These are phyloP conservation scores for Fusarium redolens DNA, from an alignment of 2,329 filamentous ascomycete species.

Conservation along the genomic window DNA sequence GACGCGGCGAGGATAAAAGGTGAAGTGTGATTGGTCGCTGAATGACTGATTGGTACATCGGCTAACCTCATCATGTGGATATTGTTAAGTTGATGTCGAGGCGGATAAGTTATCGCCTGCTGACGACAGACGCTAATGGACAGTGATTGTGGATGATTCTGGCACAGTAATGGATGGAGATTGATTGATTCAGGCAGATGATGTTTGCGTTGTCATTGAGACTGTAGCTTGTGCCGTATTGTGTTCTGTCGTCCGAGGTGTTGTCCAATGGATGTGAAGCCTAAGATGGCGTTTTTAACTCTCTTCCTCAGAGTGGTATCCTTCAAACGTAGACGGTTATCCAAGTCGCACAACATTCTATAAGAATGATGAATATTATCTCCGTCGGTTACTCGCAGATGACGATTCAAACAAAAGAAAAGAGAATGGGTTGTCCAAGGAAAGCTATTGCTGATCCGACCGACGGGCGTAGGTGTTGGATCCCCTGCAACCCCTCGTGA, in stretches of 20 bases:
- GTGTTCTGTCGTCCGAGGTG: neutral
- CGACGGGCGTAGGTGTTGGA: slow-evolving; percentile 18
- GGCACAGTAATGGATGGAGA: slow-evolving; percentile 19
- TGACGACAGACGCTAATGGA: slow-evolving; percentile 32
- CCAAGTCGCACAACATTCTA: slow-evolving; percentile 1
- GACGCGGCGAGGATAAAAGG: neutral
- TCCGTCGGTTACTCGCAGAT: slow-evolving; percentile 8
- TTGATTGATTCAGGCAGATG: slow-evolving; percentile 4
- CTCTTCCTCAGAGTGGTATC: neutral
- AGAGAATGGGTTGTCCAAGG: neutral
- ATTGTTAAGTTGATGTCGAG: slow-evolving; percentile 3
- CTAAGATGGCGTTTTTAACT: neutral
- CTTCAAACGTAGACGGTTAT: neutral
- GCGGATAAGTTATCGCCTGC: slow-evolving; percentile 22
- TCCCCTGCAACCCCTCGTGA: slow-evolving; percentile 32
- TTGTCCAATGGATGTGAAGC: neutral
- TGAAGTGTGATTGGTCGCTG: slow-evolving; percentile 23
- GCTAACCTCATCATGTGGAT: slow-evolving; percentile 28
- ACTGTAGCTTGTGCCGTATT: neutral
- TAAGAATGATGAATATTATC: neutral
- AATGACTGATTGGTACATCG: slow-evolving; percentile 16
- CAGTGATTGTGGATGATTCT: slow-evolving; percentile 9
- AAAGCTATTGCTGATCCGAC: slow-evolving; percentile 31
- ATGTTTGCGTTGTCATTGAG: slow-evolving; percentile 13
- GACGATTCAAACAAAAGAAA: slow-evolving; percentile 4